Percentiles rank a stretch among this genome's conserved stretches.
These are phyloP conservation scores for Thyridium curvatum DNA, from an alignment of 2,329 filamentous ascomycete genomes.

Conservation along the genomic window DNA sequence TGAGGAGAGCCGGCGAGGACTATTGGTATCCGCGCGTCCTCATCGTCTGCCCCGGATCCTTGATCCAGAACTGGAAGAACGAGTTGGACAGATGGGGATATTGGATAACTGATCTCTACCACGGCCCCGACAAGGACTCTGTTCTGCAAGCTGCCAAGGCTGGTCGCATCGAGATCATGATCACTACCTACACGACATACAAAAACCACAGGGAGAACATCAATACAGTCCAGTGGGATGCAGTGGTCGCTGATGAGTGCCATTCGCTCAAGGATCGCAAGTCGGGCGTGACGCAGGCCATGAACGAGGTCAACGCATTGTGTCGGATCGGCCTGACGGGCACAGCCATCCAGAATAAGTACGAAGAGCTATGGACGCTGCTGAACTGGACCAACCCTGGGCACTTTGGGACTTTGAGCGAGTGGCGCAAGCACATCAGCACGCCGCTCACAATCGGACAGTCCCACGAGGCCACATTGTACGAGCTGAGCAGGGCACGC, in stretches of 20 bases:
- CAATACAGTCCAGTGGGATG: conserved; percentile 89
- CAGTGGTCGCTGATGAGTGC: conserved; percentile 89
- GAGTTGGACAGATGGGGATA: conserved; percentile 90
- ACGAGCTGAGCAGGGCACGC: conserved; percentile 74
- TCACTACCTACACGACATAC: conserved; percentile 92
- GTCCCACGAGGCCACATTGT: conserved; percentile 81
- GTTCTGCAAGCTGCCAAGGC: conserved; percentile 66
- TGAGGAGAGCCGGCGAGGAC: conserved; percentile 50
- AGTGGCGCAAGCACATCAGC: conserved; percentile 75
- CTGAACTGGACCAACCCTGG: conserved; percentile 96
- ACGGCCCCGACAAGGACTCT: conserved; percentile 63
- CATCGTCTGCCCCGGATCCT: conserved; percentile 80
- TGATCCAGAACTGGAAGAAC: conserved; percentile 87
- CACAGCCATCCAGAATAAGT: conserved; percentile 96
- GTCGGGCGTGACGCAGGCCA: conserved; percentile 74
- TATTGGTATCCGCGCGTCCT: conserved; percentile 79
- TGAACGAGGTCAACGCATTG: conserved; percentile 85
- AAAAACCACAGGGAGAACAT: conserved; percentile 66
- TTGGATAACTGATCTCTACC: conserved; percentile 84
- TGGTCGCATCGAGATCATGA: conserved; percentile 80
- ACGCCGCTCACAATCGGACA: conserved; percentile 81
- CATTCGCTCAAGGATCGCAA: conserved; percentile 77
- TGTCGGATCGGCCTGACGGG: conserved; percentile 91
- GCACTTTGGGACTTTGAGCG: conserved; percentile 52
- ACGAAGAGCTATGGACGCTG: conserved; percentile 93